Evolutionary conservation across 257 asterid species (phyloP).

Genomic region (Solanum chaucha): DNA sequence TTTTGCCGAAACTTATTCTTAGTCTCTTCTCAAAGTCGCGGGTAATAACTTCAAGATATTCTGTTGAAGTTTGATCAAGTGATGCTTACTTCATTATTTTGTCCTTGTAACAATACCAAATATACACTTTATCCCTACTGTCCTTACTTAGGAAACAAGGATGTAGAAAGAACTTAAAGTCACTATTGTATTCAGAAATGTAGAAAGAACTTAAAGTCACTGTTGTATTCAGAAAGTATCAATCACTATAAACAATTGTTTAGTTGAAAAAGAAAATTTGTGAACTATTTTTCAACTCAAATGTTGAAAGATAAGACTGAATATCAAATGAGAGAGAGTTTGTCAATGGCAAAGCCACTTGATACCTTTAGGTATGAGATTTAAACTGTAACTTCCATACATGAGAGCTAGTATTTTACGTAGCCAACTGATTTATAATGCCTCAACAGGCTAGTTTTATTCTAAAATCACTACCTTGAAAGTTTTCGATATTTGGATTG

Average conservation of each 20-base stretch:
- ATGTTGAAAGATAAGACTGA: background rate
- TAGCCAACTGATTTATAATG: background rate
- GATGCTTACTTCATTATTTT: background rate
- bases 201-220: background rate
- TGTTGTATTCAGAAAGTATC: background rate
- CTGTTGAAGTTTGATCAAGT: constrained; percentile 20
- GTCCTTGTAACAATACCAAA: background rate
- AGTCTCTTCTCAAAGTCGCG: background rate
- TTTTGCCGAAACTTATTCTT: background rate
- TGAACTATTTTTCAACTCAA: background rate
- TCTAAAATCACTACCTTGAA: background rate
- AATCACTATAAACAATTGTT: background rate
- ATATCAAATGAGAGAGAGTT: background rate
- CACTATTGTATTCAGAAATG: background rate
- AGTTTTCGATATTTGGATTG: too few species aligned
- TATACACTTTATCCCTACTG: background rate
- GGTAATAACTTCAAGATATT: constrained; percentile 6
- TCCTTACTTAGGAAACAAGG: background rate
- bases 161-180: background rate
- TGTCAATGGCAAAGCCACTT: background rate
- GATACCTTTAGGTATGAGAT: background rate
- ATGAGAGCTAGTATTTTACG: background rate
- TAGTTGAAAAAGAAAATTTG: background rate
- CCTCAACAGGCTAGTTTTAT: background rate
- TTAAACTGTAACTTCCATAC: background rate